Percentiles rank a stretch among this genome's conserved stretches.
Conservation (phyloP, 345 rosid genomes). For the Salix exigua region DNA sequence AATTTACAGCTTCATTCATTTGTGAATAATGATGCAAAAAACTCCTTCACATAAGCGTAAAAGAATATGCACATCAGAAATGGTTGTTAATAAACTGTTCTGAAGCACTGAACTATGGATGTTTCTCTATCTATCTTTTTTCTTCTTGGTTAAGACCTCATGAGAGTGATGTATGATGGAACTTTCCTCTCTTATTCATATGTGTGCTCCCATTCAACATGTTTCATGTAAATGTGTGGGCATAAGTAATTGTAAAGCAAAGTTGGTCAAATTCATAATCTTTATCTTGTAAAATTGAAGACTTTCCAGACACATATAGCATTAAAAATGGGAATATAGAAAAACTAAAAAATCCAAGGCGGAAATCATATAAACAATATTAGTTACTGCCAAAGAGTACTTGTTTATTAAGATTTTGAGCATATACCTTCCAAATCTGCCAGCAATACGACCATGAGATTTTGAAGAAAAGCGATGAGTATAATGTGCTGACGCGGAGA, state of each 20-base stretch:
- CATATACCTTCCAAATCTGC: conserved; percentile 71
- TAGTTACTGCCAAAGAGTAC: not conserved
- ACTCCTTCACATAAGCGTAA: not conserved
- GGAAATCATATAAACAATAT: not conserved
- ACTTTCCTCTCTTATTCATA: not conserved
- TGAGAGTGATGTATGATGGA: not conserved
- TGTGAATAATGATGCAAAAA: not conserved
- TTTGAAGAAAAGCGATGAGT: conserved; percentile 65
- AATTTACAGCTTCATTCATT: not conserved
- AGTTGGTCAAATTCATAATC: not conserved
- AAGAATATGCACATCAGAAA: not conserved
- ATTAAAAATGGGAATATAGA: not conserved
- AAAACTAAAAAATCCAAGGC: not conserved
- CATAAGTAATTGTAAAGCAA: not conserved
- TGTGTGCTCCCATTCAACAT: not conserved
- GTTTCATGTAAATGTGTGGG: not conserved
- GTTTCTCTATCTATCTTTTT: not conserved
- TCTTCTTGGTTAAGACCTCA: not conserved
- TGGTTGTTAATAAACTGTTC: not conserved
- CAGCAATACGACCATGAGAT: conserved; percentile 80
- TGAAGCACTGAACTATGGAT: not conserved
- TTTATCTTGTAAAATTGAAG: not conserved
- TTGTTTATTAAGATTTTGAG: conserved; percentile 3
- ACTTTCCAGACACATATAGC: not conserved
- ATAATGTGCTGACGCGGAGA: conserved; percentile 76